Conservation (phyloP, 768 basidiomycete species). For the Agrocybe pediades region DNA sequence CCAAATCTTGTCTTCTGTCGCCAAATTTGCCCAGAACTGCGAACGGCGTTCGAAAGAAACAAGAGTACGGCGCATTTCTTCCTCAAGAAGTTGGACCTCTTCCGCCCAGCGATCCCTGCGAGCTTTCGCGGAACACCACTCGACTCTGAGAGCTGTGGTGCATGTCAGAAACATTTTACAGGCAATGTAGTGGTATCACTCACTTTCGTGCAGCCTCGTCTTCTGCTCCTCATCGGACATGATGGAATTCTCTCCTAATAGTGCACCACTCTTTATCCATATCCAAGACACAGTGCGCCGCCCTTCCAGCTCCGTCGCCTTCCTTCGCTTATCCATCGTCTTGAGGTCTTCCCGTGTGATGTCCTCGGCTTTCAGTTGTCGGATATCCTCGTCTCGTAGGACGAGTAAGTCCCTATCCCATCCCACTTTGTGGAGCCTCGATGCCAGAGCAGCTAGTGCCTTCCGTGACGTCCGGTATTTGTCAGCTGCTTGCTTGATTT, state of each 20-base stretch:
- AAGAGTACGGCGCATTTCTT: background rate
- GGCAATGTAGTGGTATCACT: no score
- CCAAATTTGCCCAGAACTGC: background rate
- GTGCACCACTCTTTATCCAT: no score
- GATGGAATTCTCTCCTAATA: no score
- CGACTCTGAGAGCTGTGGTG: background rate
- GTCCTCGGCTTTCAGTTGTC: no score
- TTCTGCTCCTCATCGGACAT: no score
- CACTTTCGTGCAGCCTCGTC: no score
- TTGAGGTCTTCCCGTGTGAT: background rate
- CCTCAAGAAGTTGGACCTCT: conserved; percentile 2
- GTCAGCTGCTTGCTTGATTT: background rate
- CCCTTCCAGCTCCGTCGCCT: no score
- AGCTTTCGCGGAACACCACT: background rate
- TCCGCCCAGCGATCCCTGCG: conserved; percentile 1
- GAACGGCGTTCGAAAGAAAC: background rate
- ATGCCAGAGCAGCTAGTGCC: background rate
- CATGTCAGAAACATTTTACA: no score
- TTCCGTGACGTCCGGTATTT: background rate
- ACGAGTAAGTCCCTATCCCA: background rate
- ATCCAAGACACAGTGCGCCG: no score
- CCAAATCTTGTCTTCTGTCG: background rate
- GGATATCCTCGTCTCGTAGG: background rate
- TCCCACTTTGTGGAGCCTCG: background rate
- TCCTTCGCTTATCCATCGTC: no score